Evolutionary conservation across 2,329 filamentous ascomycete species (phyloP).

Genomic region (Fusarium goolgardi): DNA sequence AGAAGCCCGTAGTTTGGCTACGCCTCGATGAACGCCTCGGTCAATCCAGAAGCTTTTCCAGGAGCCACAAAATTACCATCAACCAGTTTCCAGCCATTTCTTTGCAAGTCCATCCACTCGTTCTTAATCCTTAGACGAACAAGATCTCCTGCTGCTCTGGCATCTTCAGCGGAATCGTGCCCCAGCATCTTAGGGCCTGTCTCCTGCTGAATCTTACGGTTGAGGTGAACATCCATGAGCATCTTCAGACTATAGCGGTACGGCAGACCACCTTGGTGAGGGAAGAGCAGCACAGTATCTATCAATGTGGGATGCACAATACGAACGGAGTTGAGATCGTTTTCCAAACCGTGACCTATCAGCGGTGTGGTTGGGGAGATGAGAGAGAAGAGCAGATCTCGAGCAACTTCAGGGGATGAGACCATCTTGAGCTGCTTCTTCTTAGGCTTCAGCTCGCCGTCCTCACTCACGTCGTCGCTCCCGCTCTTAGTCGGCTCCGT

Average conservation of each 20-base stretch:
- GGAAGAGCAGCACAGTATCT: conserved; percentile 87
- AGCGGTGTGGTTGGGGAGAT: conserved; percentile 83
- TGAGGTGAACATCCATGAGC: conserved; percentile 76
- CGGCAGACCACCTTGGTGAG: conserved; percentile 81
- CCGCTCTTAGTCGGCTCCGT: conserved; percentile 44
- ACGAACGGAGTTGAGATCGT: conserved; percentile 88
- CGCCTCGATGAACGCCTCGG: conserved; percentile 55
- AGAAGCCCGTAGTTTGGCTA: background rate
- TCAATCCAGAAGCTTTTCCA: conserved; percentile 47
- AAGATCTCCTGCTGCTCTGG: conserved; percentile 87
- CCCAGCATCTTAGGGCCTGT: conserved; percentile 65
- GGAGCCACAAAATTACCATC: conserved; percentile 61
- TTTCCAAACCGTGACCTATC: conserved; percentile 94
- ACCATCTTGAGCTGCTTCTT: conserved; percentile 74
- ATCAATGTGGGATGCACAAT: conserved; percentile 87
- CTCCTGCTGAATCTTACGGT: conserved; percentile 82
- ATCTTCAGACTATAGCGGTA: conserved; percentile 80
- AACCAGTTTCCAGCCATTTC: conserved; percentile 73
- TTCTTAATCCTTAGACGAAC: conserved; percentile 77
- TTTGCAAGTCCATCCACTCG: conserved; percentile 75
- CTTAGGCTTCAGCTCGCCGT: conserved; percentile 44
- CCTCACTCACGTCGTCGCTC: conserved; percentile 44
- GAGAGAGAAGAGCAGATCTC: conserved; percentile 79
- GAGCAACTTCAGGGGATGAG: conserved; percentile 77
- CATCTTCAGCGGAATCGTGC: conserved; percentile 94